A percentile compares a stretch with the other conserved stretches of the same genome.
These are phyloP conservation scores for Pseudocercospora macadamiae DNA, from an alignment of 2,329 filamentous ascomycete genomes.

Conservation along the genomic window DNA sequence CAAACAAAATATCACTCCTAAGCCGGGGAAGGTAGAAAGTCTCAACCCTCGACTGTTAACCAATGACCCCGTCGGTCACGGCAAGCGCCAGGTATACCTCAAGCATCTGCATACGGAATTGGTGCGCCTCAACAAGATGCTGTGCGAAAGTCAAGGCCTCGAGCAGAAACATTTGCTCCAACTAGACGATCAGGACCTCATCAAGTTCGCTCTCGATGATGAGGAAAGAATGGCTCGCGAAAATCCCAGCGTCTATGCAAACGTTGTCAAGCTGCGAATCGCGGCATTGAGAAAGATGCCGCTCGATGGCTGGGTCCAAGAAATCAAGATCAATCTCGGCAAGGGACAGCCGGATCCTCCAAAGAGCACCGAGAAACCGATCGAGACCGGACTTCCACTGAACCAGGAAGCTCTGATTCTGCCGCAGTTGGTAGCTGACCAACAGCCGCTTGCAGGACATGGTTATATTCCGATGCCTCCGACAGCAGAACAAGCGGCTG, in stretches of 20 bases:
- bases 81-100: slow-evolving; percentile 46
- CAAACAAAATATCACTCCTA: slow-evolving; percentile 5
- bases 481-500: slow-evolving; percentile 65
- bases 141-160: slow-evolving; percentile 18
- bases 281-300: slow-evolving; percentile 76
- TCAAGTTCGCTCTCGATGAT: slow-evolving; percentile 70
- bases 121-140: slow-evolving; percentile 62
- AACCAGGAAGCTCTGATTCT: slow-evolving; percentile 71
- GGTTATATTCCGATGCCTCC: slow-evolving; percentile 78
- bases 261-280: slow-evolving; percentile 81
- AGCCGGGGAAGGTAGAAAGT: slow-evolving; percentile 27
- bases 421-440: slow-evolving; percentile 62
- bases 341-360: slow-evolving; percentile 30
- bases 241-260: slow-evolving; percentile 73
- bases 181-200: slow-evolving; percentile 67
- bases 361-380: slow-evolving; percentile 39
- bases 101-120: slow-evolving; percentile 68
- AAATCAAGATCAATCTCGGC: slow-evolving; percentile 29
- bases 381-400: slow-evolving; percentile 70
- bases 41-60: slow-evolving; percentile 70
- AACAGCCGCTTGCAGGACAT: slow-evolving; percentile 64
- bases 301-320: slow-evolving; percentile 66
- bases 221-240: slow-evolving; percentile 75
- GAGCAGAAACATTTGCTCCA: slow-evolving; percentile 53
- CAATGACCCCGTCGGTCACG: slow-evolving; percentile 46